phyloP scores from a whole-genome alignment of 139 green algal genomes.

The Auxenochlorella protothecoides region DNA sequence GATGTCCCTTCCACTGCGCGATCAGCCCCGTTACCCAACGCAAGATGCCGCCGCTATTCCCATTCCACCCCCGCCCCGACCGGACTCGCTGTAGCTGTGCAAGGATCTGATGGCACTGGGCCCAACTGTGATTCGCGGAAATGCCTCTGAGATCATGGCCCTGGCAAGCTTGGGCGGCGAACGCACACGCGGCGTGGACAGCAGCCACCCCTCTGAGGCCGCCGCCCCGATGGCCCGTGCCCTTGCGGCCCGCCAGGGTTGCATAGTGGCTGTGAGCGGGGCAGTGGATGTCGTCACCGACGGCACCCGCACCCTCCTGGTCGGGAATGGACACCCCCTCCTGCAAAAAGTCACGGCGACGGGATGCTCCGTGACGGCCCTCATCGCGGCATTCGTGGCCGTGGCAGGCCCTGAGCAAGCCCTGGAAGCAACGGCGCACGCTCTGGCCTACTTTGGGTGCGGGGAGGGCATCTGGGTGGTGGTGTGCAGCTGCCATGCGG shows the following conservation, averaged over 20 bases:
- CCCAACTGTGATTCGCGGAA: conserved; percentile 63
- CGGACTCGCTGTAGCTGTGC: conserved; percentile 24
- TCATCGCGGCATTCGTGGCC: conserved; percentile 63
- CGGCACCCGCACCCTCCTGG: conserved; percentile 31
- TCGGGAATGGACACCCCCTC: conserved; percentile 47
- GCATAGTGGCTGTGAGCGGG: no score
- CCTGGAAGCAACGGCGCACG: conserved; percentile 47
- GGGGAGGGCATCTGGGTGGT: not conserved
- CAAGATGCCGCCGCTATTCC: not conserved
- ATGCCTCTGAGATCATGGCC: conserved; percentile 64
- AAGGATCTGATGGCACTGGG: conserved; percentile 37
- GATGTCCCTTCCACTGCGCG: no score
- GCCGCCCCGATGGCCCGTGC: no score
- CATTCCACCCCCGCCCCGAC: not conserved
- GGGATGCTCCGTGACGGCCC: conserved; percentile 63
- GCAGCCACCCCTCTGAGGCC: conserved; percentile 9
- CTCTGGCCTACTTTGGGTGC: conserved; percentile 64
- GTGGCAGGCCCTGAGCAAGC: conserved; percentile 23
- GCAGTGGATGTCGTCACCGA: conserved; percentile 45
- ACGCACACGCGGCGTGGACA: conserved; percentile 14
- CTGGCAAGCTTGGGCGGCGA: conserved; percentile 43
- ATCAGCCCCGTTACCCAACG: no score
- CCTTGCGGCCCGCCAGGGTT: no score
- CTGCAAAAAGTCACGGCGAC: conserved; percentile 63
- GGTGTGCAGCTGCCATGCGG: no score